A percentile compares a stretch with the other conserved stretches of the same genome.
phyloP scores from a whole-genome alignment of 495 filamentous ascomycete species.

The Penicillium atrosanguineum region DNA sequence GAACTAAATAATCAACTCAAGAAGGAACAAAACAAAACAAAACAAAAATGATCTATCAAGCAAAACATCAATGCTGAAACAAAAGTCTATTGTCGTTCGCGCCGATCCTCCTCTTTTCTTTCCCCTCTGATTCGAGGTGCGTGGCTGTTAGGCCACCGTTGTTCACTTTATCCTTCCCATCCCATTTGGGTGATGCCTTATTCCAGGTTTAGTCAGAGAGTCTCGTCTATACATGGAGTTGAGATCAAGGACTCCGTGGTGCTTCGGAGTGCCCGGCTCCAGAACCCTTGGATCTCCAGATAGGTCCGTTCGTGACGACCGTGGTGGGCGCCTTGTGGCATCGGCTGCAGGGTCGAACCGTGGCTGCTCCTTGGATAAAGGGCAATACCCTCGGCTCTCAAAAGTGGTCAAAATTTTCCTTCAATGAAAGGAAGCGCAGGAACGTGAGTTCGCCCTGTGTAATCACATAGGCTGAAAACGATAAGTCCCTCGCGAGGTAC shows the following conservation, averaged over 20 bases:
- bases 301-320: background rate
- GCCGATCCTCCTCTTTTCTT: background rate
- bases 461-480: conserved; percentile 3
- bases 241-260: background rate
- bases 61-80: conserved; percentile 3
- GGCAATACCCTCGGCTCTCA: background rate
- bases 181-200: background rate
- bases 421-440: conserved; percentile 1
- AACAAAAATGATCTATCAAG: conserved; percentile 1
- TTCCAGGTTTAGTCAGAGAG: conserved; percentile 4
- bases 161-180: background rate
- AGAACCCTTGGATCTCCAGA: background rate
- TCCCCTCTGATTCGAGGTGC: background rate
- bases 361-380: background rate
- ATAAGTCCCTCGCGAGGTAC: conserved; percentile 3
- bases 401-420: background rate
- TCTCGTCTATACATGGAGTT: background rate
- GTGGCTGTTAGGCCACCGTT: background rate
- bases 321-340: background rate
- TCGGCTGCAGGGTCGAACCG: background rate
- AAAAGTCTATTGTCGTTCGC: conserved; percentile 1
- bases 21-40: background rate
- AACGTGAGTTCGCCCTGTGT: background rate
- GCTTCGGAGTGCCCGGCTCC: conserved; percentile 8
- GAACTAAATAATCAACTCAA: background rate